Percentiles rank a stretch among this genome's conserved stretches.
These are phyloP conservation scores for Globisporangium radiosum DNA, from an alignment of 352 stramenopile genomes.

Conservation along the genomic window DNA sequence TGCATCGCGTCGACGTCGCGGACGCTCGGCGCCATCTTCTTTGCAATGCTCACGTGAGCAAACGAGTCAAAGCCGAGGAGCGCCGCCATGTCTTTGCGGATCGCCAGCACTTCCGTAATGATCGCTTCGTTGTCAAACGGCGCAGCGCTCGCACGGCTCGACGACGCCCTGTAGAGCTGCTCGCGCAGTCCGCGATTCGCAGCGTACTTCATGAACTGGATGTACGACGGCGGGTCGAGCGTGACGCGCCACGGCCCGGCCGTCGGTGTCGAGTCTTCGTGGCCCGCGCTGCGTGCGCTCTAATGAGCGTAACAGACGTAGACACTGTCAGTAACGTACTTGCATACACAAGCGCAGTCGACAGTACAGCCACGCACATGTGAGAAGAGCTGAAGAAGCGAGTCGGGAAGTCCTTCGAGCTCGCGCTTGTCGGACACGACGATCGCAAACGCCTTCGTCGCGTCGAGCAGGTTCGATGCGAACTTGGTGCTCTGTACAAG, in stretches of 20 bases:
- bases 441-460: constrained; percentile 93
- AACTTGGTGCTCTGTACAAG: constrained; percentile 89
- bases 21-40: constrained; percentile 96
- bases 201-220: constrained; percentile 95
- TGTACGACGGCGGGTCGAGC: constrained; percentile 92
- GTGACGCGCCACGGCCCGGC: constrained; percentile 93
- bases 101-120: constrained; percentile 91
- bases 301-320: constrained; percentile 24
- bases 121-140: constrained; percentile 91
- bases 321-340: constrained; percentile 8
- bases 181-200: constrained; percentile 89
- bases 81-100: constrained; percentile 87
- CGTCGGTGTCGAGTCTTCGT: constrained; percentile 58
- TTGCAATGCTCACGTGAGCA: constrained; percentile 88
- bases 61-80: constrained; percentile 93
- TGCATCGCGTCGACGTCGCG: constrained; percentile 90
- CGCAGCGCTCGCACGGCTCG: constrained; percentile 85
- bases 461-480: constrained; percentile 96
- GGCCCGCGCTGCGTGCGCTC: constrained; percentile 56
- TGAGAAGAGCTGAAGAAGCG: constrained; percentile 89
- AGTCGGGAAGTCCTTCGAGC: constrained; percentile 89
- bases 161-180: constrained; percentile 90
- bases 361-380: constrained; percentile 21
- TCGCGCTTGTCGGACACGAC: constrained; percentile 81
- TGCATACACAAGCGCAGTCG: constrained; percentile 5